Conservation (phyloP, 352 stramenopile genomes). For the Phytophthora crassamura region DNA sequence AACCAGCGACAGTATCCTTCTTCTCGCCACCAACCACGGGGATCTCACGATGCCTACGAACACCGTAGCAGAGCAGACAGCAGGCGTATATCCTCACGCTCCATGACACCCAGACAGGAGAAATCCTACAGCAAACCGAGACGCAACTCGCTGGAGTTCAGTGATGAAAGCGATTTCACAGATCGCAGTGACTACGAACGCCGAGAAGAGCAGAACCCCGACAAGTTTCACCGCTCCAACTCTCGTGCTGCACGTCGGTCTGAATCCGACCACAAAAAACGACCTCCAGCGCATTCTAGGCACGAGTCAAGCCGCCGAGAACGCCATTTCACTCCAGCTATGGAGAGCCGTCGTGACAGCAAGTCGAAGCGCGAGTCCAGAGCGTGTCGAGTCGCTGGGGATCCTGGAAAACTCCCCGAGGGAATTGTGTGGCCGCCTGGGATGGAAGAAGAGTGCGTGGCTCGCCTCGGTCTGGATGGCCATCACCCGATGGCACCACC, state of each 20-base stretch:
- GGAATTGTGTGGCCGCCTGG: conserved; percentile 60
- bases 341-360: conserved; percentile 5
- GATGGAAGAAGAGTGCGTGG: conserved; percentile 49
- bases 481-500: conserved; percentile 52
- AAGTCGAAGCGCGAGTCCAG: conserved; percentile 6
- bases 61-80: background rate
- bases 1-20: background rate
- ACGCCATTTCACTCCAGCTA: background rate
- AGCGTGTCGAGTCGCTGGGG: background rate
- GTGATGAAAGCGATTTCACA: background rate
- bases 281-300: conserved; percentile 1
- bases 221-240: background rate
- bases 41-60: background rate
- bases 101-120: background rate
- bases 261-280: background rate
- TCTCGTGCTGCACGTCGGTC: background rate
- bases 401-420: conserved; percentile 5
- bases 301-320: background rate
- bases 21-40: background rate
- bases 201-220: background rate
- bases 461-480: conserved; percentile 25
- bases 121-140: conserved; percentile 3
- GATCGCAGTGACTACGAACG: conserved; percentile 4
- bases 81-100: conserved; percentile 4
- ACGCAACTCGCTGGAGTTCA: conserved; percentile 2